Base-by-base conservation (phyloP, 306 rosid species). In the Pyrus communis region DNA sequence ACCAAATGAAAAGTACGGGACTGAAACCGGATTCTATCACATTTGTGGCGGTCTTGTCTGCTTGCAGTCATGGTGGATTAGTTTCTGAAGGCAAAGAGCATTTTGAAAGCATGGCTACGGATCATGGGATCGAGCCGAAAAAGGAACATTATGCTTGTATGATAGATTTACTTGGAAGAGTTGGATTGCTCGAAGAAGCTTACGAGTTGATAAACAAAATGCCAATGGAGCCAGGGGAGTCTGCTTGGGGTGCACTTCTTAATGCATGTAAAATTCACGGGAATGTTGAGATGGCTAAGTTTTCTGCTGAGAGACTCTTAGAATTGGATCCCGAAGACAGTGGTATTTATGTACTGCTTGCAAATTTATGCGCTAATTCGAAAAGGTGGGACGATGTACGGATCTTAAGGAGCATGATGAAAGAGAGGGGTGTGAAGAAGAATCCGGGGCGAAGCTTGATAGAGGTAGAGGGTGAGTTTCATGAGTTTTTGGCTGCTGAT, bases 191-290 rank as follows among this genome's bases (percentile, higher is more conserved):
- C 3, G 89, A 85, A 72, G 89, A 88, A 83, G 96, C 97, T 43
- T 87, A 88, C 45, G 75, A 80, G 60, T 79, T 92, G 67, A 84
- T 90, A 82, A 82, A 63, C 31, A 87, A 54, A 66, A 87, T 92
- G 97, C 93, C 93, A 8, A 89, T 90, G 85, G 78, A 82, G 82
- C 85, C 97, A 21, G 77, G 86, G 63, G 91, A 80, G 78, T 92
- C 92, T 69, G 86, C 93, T 58, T 90, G 97, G 93, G 97, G 97
- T 13, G 92, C 96, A 75, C 45, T 42, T 42, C 86, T 92, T 14
- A 84, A 79, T 86, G 92, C 97, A 65, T 90, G 91, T 79, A 86
- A 86, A 79, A 87, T 78, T 80, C 90, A 92, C 17, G 83, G 88
- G 30, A 80, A 92, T 73, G 82, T 90, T 22, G 90, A 86, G 81